Conservation (phyloP, 805 yeast genomes). For the Grigorovia humatica region DNA sequence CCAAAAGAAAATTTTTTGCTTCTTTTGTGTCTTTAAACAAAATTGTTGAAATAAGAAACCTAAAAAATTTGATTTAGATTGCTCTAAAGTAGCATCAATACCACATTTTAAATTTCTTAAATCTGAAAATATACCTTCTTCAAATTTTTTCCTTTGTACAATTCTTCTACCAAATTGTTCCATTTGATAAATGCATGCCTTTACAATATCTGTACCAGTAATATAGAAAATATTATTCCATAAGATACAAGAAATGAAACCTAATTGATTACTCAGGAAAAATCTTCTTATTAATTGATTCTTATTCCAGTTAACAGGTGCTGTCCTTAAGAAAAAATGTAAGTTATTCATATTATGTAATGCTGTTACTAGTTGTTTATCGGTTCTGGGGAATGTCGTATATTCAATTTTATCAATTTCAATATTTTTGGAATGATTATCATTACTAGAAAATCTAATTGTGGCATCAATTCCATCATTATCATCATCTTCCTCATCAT, state of each 20-base stretch:
- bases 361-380: neutral
- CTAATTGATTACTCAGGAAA: conserved; percentile 78
- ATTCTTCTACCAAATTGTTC: conserved; percentile 83
- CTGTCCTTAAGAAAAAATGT: conserved; percentile 80
- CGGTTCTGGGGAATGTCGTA: neutral
- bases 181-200: conserved; percentile 81
- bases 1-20: conserved; percentile 96
- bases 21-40: conserved; percentile 88
- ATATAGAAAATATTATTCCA: conserved; percentile 87
- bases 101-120: conserved; percentile 79
- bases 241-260: conserved; percentile 81
- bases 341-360: conserved; percentile 48
- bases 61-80: conserved; percentile 75
- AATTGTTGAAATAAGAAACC: conserved; percentile 76
- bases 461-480: neutral
- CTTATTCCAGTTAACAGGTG: conserved; percentile 90
- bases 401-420: neutral
- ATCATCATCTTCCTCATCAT: neutral
- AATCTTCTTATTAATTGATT: conserved; percentile 81
- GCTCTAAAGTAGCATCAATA: conserved; percentile 76
- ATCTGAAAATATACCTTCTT: conserved; percentile 92
- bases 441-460: neutral
- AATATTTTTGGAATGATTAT: neutral
- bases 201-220: conserved; percentile 93
- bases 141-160: conserved; percentile 83